Evolutionary conservation across 177 flowering plant genomes (phyloP).

Genomic region (Vitis hybrid): DNA sequence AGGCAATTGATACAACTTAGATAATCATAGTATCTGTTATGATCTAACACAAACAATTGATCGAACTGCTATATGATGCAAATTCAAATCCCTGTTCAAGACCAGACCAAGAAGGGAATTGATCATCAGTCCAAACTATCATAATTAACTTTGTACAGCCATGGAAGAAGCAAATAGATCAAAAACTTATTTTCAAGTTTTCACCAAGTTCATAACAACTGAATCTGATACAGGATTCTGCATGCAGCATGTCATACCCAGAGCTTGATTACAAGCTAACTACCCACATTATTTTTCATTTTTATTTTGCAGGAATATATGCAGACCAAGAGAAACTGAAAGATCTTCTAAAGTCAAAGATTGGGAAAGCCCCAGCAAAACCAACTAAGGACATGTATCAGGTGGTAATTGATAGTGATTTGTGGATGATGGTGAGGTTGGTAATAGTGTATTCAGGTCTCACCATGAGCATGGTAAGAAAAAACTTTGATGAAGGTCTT

Average conservation of each 20-base stretch:
- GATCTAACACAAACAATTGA: not conserved
- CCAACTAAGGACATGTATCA: constrained; percentile 62
- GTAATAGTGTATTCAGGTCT: constrained; percentile 48
- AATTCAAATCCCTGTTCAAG: not conserved
- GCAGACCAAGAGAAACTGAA: constrained; percentile 53
- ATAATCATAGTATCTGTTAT: not conserved
- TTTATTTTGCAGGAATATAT: constrained; percentile 47
- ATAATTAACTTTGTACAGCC: not conserved
- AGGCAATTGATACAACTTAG: not conserved
- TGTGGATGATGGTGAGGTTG: constrained; percentile 46
- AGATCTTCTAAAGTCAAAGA: constrained; percentile 45
- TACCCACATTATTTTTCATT: not conserved
- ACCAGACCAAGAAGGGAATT: not conserved
- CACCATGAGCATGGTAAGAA: constrained; percentile 62
- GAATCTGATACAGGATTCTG: not conserved
- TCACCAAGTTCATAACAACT: not conserved
- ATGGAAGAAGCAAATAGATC: not conserved
- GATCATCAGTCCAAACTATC: not conserved
- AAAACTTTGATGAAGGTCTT: constrained; percentile 55
- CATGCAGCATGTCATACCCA: not conserved
- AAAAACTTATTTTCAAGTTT: not conserved
- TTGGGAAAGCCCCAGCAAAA: constrained; percentile 49
- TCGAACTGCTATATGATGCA: not conserved
- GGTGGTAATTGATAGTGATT: constrained; percentile 53
- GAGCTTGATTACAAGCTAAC: not conserved